Evolutionary conservation across 129 eudicot species (phyloP).

Genomic region (Mikania micrantha): DNA sequence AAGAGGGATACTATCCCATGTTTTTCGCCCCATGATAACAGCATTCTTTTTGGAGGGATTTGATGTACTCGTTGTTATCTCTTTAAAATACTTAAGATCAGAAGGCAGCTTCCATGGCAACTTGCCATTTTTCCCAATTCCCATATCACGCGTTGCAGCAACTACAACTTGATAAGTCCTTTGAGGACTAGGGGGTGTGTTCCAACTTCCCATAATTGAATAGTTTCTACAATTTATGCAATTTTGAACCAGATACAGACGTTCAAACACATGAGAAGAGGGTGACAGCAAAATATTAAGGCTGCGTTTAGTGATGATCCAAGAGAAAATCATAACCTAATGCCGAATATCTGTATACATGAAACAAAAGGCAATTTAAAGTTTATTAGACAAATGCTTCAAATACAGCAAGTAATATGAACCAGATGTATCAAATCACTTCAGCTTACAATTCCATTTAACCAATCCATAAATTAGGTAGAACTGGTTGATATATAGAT

Average conservation of each 20-base stretch:
- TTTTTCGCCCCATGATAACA: slow-evolving; percentile 75
- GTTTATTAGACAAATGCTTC: not conserved
- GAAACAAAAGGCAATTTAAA: not conserved
- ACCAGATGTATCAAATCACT: not conserved
- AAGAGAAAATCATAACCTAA: slow-evolving; percentile 19
- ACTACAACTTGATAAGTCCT: slow-evolving; percentile 71
- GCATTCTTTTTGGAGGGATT: slow-evolving; percentile 55
- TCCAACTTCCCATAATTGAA: slow-evolving; percentile 30
- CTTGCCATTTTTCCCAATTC: slow-evolving; percentile 71
- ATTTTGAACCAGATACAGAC: slow-evolving; percentile 1
- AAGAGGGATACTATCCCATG: slow-evolving; percentile 71
- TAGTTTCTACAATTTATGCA: slow-evolving; percentile 12
- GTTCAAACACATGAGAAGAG: not conserved
- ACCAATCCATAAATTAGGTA: too few relatives aligned
- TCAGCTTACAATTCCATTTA: too few relatives aligned
- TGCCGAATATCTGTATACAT: not conserved
- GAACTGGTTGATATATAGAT: too few relatives aligned
- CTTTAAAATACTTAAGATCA: slow-evolving; percentile 67
- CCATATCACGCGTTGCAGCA: slow-evolving; percentile 75
- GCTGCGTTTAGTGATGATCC: slow-evolving; percentile 12
- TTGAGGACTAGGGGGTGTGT: slow-evolving; percentile 13
- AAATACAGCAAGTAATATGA: not conserved
- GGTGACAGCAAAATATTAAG: slow-evolving; percentile 16
- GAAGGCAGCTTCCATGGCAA: slow-evolving; percentile 78
- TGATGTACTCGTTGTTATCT: slow-evolving; percentile 44